phyloP scores from a whole-genome alignment of 768 basidiomycete genomes.

The Russula ochroleuca region DNA sequence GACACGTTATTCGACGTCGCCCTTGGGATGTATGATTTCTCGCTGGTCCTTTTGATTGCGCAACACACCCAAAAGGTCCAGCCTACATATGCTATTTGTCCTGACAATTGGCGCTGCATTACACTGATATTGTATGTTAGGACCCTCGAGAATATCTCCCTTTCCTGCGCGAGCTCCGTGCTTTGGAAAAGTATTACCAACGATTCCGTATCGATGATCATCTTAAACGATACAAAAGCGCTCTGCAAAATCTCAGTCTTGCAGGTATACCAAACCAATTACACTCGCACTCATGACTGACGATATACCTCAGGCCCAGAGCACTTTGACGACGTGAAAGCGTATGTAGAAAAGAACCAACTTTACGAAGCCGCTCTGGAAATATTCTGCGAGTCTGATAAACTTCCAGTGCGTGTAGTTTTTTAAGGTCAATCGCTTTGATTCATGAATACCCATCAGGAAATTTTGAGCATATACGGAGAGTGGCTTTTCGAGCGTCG shows the following conservation, averaged over 20 bases:
- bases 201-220: conserved; percentile 91
- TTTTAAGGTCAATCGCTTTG: background rate
- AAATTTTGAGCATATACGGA: conserved; percentile 70
- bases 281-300: background rate
- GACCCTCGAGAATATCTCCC: conserved; percentile 98
- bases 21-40: conserved; percentile 98
- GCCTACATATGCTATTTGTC: background rate
- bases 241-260: conserved; percentile 65
- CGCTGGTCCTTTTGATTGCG: conserved; percentile 90
- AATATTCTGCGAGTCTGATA: conserved; percentile 67
- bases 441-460: conserved; percentile 37
- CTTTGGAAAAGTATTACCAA: conserved; percentile 77
- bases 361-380: conserved; percentile 69
- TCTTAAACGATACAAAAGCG: conserved; percentile 68
- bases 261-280: conserved; percentile 47
- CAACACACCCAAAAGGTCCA: conserved; percentile 95
- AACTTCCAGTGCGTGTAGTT: conserved; percentile 49
- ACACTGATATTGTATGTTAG: conserved; percentile 41
- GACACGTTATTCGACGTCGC: conserved; percentile 90
- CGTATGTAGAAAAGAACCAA: conserved; percentile 73
- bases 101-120: background rate
- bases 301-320: conserved; percentile 46
- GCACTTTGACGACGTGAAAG: conserved; percentile 73
- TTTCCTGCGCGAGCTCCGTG: conserved; percentile 85
- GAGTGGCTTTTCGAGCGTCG: conserved; percentile 83